These are phyloP conservation scores for Allomyces javanicus DNA, from an alignment of 192 early-diverging fungal genomes.

Conservation along the genomic window DNA sequence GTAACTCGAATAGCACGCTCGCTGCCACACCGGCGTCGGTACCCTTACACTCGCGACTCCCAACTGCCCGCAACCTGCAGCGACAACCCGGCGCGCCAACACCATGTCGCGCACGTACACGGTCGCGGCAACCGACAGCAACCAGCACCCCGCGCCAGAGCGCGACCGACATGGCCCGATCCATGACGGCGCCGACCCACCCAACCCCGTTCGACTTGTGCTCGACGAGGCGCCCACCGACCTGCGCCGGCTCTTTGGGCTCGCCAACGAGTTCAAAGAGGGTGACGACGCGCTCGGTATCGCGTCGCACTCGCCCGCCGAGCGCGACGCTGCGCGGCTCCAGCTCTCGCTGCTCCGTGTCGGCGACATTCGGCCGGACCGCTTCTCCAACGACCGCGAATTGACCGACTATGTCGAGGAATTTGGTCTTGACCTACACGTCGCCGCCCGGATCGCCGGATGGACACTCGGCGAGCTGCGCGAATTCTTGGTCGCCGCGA, in stretches of 20 bases:
- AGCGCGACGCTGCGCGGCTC: background rate
- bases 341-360: background rate
- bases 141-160: no score
- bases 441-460: background rate
- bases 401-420: background rate
- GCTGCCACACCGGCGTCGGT: no score
- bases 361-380: background rate
- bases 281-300: background rate
- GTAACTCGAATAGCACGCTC: no score
- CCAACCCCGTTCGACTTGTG: no score
- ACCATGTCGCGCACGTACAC: no score
- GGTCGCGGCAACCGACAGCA: no score
- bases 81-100: no score
- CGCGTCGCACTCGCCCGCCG: background rate
- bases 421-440: background rate
- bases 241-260: background rate
- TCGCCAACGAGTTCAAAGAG: slow-evolving; percentile 3
- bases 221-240: background rate
- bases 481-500: background rate
- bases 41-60: no score
- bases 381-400: background rate
- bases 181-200: no score
- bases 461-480: background rate
- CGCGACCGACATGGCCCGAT: no score
- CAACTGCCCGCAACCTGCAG: no score